Evolutionary conservation across 2,329 filamentous ascomycete species (phyloP).

Genomic region (Alternaria sp.): DNA sequence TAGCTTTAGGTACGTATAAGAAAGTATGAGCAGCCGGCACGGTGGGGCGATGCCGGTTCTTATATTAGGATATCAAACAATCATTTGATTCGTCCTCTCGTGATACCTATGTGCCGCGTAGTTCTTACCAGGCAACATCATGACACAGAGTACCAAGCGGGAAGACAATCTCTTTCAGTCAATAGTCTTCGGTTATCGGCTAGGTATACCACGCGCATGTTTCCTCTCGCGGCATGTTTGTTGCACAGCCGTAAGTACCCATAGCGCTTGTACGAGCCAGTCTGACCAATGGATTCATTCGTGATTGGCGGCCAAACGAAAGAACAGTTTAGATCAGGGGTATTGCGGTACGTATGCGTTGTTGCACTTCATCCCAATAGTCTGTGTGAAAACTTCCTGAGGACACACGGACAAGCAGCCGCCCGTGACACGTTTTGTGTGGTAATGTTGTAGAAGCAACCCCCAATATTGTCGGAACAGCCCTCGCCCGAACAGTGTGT

Average conservation of each 20-base stretch:
- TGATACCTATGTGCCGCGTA: not conserved
- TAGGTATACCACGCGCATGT: not conserved
- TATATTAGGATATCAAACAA: not conserved
- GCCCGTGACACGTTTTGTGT: not conserved
- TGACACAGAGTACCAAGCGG: not conserved
- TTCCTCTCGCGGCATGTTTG: not conserved
- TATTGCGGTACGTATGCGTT: not conserved
- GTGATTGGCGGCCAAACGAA: not conserved
- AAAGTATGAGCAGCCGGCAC: not conserved
- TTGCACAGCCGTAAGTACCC: slow-evolving; percentile 2
- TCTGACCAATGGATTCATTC: not conserved
- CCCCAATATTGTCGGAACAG: not conserved
- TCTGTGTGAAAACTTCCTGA: not conserved
- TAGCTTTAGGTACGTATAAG: too few species aligned
- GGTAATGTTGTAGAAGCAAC: not conserved
- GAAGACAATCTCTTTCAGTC: not conserved
- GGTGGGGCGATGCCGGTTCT: not conserved
- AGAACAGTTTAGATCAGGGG: not conserved
- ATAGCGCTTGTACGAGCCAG: not conserved
- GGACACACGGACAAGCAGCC: not conserved
- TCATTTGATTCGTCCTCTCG: not conserved
- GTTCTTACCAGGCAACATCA: not conserved
- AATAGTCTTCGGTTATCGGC: not conserved
- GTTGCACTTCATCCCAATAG: not conserved
- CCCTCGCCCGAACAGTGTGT: not conserved